Conservation (phyloP, 1,284 basidiomycete species). For the Earliella scabrosa region DNA sequence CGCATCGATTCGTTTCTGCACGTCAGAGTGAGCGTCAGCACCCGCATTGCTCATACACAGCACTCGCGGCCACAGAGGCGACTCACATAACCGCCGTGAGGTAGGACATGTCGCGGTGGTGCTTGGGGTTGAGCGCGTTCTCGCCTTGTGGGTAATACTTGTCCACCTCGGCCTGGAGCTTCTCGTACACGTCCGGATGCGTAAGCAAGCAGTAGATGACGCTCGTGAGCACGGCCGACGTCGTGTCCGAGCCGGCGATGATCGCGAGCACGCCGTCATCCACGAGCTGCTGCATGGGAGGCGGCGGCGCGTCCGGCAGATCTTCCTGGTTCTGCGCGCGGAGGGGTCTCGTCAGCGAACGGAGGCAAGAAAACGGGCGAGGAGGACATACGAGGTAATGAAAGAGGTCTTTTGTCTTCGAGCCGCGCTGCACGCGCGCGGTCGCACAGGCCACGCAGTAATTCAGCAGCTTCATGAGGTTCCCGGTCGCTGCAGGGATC, state of each 20-base stretch:
- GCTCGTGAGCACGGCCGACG: constrained; percentile 27
- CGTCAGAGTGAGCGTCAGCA: not conserved
- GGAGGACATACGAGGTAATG: constrained; percentile 19
- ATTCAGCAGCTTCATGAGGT: constrained; percentile 5
- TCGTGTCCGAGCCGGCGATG: constrained; percentile 38
- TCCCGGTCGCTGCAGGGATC: constrained; percentile 10
- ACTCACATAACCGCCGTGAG: constrained; percentile 37
- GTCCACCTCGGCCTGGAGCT: constrained; percentile 34
- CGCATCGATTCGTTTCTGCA: constrained; percentile 63
- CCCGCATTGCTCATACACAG: not conserved
- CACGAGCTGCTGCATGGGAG: constrained; percentile 12
- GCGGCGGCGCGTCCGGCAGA: constrained; percentile 10
- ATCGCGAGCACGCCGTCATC: constrained; percentile 22
- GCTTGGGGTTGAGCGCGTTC: constrained; percentile 23
- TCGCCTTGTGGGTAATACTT: constrained; percentile 29
- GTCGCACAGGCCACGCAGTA: constrained; percentile 6
- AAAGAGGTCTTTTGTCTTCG: constrained; percentile 23
- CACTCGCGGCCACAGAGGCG: not conserved
- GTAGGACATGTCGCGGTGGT: constrained; percentile 31
- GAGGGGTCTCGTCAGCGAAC: not conserved
- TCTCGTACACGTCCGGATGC: constrained; percentile 23
- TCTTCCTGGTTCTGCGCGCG: constrained; percentile 24
- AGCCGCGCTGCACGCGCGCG: constrained; percentile 8
- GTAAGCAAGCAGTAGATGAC: constrained; percentile 27
- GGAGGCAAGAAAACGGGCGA: not conserved